Percentiles rank a stretch among this genome's conserved stretches.
These are phyloP conservation scores for Neopestalotiopsis sp. DNA, from an alignment of 2,329 filamentous ascomycete species.

Conservation along the genomic window DNA sequence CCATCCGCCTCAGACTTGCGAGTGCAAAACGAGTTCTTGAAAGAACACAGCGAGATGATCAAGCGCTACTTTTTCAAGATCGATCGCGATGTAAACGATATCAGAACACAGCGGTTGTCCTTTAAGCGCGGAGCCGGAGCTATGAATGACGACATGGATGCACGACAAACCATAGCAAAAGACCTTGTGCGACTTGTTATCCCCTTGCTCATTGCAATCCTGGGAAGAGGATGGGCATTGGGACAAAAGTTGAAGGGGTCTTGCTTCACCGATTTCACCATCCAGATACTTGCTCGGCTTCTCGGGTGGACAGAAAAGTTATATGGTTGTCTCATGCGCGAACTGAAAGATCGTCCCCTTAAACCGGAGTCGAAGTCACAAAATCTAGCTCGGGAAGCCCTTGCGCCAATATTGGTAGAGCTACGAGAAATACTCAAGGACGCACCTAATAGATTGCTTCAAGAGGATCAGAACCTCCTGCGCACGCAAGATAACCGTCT, in stretches of 20 bases:
- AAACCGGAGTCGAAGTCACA: constrained; percentile 13
- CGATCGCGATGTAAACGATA: constrained; percentile 24
- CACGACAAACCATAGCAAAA: constrained; percentile 25
- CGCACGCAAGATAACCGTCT: constrained; percentile 18
- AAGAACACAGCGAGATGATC: constrained; percentile 29
- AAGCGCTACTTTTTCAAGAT: constrained; percentile 33
- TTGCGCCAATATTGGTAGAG: constrained; percentile 25
- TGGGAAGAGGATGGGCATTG: constrained; percentile 32
- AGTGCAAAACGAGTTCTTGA: constrained; percentile 33
- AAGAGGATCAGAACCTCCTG: constrained; percentile 22
- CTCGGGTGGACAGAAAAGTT: constrained; percentile 32
- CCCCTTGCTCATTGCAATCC: constrained; percentile 32
- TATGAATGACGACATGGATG: not conserved
- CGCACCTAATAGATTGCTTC: constrained; percentile 26
- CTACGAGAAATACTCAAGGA: constrained; percentile 23
- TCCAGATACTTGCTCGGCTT: constrained; percentile 30
- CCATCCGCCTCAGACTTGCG: constrained; percentile 28
- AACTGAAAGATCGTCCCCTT: constrained; percentile 20
- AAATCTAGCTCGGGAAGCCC: constrained; percentile 22
- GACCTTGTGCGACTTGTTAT: constrained; percentile 32
- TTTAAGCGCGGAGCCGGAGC: not conserved
- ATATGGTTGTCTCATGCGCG: constrained; percentile 26
- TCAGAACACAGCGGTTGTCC: constrained; percentile 26
- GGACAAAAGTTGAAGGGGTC: constrained; percentile 28
- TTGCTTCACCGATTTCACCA: constrained; percentile 29